Percentiles rank a stretch among this genome's conserved stretches.
Evolutionary conservation across 2,329 filamentous ascomycete species (phyloP).

Genomic region (Cladobotryum protrusum): DNA sequence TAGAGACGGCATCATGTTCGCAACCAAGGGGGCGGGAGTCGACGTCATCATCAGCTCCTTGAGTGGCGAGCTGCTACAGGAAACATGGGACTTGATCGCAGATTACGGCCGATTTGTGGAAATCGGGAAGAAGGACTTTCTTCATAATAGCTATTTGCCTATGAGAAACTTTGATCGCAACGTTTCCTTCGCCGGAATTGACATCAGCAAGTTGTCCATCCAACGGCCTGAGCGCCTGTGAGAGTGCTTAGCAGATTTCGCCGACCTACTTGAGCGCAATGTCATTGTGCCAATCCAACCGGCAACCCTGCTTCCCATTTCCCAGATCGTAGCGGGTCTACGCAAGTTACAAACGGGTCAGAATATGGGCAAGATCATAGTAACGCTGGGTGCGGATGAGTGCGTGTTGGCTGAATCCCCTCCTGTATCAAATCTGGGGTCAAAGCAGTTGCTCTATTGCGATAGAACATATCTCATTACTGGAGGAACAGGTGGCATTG

Average conservation of each 20-base stretch:
- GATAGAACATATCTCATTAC: too few species aligned
- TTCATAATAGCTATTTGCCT: constrained; percentile 9
- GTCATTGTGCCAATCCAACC: constrained; percentile 10
- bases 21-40: constrained; percentile 12
- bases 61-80: constrained; percentile 9
- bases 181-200: constrained; percentile 14
- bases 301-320: constrained; percentile 7
- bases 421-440: too few species aligned
- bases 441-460: too few species aligned
- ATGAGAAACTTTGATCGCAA: constrained; percentile 14
- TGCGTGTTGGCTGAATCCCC: too few species aligned
- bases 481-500: too few species aligned
- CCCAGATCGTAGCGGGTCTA: too few species aligned
- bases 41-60: constrained; percentile 15
- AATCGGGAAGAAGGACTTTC: constrained; percentile 27
- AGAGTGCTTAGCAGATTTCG: constrained; percentile 3
- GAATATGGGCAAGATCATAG: too few species aligned
- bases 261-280: constrained; percentile 1
- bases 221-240: not conserved
- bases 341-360: too few species aligned
- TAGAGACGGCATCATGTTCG: constrained; percentile 14
- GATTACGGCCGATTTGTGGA: constrained; percentile 31
- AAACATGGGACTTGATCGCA: constrained; percentile 18
- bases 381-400: too few species aligned
- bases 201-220: constrained; percentile 12